phyloP scores from a whole-genome alignment of 2,329 filamentous ascomycete species.

The Alternaria novae-zelandiae region DNA sequence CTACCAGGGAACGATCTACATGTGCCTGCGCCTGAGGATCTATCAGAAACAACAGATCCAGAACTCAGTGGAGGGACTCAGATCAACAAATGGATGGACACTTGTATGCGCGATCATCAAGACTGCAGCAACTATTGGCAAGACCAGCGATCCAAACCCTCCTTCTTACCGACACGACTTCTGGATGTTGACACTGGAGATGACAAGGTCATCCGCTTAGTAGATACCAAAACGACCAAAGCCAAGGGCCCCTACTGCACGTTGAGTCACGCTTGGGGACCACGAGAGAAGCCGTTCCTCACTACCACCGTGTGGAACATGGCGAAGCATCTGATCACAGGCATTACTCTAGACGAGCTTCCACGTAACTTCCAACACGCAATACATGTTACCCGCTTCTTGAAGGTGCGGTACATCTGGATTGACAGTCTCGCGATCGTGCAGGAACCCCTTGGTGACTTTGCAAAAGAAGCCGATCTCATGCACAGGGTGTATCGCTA shows the following conservation, averaged over 20 bases:
- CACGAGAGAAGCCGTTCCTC: not conserved
- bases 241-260: constrained; percentile 25
- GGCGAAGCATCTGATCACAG: not conserved
- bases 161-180: constrained; percentile 1
- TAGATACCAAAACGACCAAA: constrained; percentile 8
- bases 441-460: constrained; percentile 21
- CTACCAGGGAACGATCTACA: not conserved
- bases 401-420: constrained; percentile 31
- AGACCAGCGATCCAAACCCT: not conserved
- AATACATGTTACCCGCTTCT: constrained; percentile 17
- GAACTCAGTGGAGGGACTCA: not conserved
- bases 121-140: not conserved
- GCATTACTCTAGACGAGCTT: not conserved
- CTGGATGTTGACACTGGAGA: not conserved
- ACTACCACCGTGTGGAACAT: not conserved
- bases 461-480: not conserved
- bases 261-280: constrained; percentile 32
- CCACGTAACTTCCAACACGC: not conserved
- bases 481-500: not conserved
- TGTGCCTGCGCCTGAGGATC: not conserved
- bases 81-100: not conserved
- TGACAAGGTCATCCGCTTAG: not conserved
- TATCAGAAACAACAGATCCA: not conserved
- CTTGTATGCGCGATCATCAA: not conserved
- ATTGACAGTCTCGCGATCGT: constrained; percentile 23